Conservation (phyloP, 306 rosid species). For the Oemleria cerasiformis region DNA sequence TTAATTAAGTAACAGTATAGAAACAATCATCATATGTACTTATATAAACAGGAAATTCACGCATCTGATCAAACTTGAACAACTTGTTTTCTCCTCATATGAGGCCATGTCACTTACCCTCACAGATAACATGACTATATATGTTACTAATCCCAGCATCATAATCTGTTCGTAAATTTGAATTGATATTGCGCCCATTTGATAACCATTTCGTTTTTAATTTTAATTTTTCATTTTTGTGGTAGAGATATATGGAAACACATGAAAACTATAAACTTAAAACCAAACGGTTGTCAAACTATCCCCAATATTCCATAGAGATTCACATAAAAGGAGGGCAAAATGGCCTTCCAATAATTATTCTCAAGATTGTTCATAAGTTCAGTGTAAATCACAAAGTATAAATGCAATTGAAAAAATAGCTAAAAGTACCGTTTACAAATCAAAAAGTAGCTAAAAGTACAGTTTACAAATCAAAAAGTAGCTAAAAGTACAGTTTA, state of each 20-base stretch:
- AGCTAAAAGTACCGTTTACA: too few species aligned
- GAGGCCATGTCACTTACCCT: slow-evolving; percentile 1
- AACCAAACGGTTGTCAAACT: background rate
- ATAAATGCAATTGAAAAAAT: too few species aligned
- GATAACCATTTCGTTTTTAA: too few species aligned
- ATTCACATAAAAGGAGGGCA: background rate
- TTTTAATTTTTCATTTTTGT: too few species aligned
- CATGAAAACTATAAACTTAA: too few species aligned
- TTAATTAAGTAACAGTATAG: background rate
- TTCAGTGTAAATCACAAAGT: background rate
- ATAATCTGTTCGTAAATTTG: too few species aligned
- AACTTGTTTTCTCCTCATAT: background rate
- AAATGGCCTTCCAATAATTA: background rate
- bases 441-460: too few species aligned
- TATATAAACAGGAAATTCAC: background rate
- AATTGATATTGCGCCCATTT: too few species aligned
- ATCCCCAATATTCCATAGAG: background rate
- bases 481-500: too few species aligned
- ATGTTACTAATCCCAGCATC: too few species aligned
- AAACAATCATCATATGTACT: background rate
- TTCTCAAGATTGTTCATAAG: background rate
- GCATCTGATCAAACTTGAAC: background rate
- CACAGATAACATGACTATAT: background rate
- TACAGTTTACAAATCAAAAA: too few species aligned
- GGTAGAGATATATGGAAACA: too few species aligned